phyloP scores from a whole-genome alignment of 495 filamentous ascomycete species.

The Penicillium soppii region DNA sequence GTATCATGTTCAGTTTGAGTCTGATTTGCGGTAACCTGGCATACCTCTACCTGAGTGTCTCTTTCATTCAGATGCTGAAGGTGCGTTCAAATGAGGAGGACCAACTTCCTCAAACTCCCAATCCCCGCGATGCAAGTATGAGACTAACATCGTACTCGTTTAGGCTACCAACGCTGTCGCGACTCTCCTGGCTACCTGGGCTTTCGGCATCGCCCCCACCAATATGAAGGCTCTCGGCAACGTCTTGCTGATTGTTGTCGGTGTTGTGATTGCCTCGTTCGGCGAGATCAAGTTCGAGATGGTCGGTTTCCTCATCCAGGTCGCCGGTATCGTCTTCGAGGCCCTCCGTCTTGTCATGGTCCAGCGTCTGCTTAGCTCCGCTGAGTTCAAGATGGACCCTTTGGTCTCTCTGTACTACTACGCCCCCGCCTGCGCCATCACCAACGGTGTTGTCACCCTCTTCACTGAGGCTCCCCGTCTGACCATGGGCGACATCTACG shows the following conservation, averaged over 20 bases:
- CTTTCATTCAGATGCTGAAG: conserved; percentile 97
- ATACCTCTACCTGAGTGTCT: conserved; percentile 83
- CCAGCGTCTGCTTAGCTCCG: conserved; percentile 75
- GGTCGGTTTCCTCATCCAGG: conserved; percentile 78
- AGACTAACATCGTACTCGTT: conserved; percentile 4
- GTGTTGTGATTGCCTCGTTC: conserved; percentile 80
- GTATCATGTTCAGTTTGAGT: conserved; percentile 83
- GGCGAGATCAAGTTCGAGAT: conserved; percentile 87
- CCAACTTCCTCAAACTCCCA: not conserved
- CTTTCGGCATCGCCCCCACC: conserved; percentile 65
- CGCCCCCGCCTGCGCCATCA: conserved; percentile 79
- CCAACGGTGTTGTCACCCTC: conserved; percentile 74
- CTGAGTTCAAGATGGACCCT: conserved; percentile 95
- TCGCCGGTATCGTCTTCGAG: conserved; percentile 77
- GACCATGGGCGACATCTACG: conserved; percentile 64
- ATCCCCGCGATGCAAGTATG: not conserved
- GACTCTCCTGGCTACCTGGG: conserved; percentile 78
- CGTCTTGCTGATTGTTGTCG: conserved; percentile 79
- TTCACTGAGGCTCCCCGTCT: conserved; percentile 71
- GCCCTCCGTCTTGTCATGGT: conserved; percentile 86
- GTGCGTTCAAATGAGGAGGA: conserved; percentile 32
- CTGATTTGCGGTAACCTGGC: conserved; percentile 89
- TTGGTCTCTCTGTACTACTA: conserved; percentile 93
- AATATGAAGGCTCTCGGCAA: conserved; percentile 76
- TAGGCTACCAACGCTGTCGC: conserved; percentile 87